phyloP scores from a whole-genome alignment of 352 stramenopile species.

The Phytophthora sp. region DNA sequence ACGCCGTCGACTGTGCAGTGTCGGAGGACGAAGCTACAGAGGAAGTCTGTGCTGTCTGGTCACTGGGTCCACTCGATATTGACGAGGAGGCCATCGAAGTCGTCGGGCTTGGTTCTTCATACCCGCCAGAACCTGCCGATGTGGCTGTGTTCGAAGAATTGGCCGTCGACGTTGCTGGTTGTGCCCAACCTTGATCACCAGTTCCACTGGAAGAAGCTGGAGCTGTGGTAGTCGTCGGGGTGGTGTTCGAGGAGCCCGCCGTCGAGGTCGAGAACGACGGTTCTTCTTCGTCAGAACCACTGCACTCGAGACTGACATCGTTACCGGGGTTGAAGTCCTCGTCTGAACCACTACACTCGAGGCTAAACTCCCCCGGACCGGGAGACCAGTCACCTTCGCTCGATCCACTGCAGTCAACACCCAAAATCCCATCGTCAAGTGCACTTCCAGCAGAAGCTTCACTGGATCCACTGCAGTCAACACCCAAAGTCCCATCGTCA shows the following conservation, averaged over 20 bases:
- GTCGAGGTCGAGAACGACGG: constrained; percentile 8
- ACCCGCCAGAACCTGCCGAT: not conserved
- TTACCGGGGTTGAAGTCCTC: not conserved
- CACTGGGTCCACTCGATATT: not conserved
- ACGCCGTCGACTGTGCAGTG: not conserved
- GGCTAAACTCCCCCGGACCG: not conserved
- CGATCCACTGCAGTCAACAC: constrained; percentile 15
- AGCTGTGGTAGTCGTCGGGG: not conserved
- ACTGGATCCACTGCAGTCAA: not conserved
- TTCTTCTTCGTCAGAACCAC: constrained; percentile 13
- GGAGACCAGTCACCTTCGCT: not conserved
- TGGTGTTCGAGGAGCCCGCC: not conserved
- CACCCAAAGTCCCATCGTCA: not conserved
- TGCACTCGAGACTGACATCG: constrained; percentile 24
- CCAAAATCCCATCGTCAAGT: constrained; percentile 3
- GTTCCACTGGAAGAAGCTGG: constrained; percentile 5
- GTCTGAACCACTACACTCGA: constrained; percentile 29
- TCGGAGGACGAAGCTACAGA: constrained; percentile 11
- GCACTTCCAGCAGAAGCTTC: not conserved
- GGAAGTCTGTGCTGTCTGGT: constrained; percentile 8
- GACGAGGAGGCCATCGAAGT: not conserved
- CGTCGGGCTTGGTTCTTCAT: not conserved
- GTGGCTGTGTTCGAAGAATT: constrained; percentile 15
- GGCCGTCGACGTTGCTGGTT: not conserved
- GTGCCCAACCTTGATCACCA: not conserved